phyloP scores from a whole-genome alignment of 2,329 filamentous ascomycete species.

The Botrytis medusae region DNA sequence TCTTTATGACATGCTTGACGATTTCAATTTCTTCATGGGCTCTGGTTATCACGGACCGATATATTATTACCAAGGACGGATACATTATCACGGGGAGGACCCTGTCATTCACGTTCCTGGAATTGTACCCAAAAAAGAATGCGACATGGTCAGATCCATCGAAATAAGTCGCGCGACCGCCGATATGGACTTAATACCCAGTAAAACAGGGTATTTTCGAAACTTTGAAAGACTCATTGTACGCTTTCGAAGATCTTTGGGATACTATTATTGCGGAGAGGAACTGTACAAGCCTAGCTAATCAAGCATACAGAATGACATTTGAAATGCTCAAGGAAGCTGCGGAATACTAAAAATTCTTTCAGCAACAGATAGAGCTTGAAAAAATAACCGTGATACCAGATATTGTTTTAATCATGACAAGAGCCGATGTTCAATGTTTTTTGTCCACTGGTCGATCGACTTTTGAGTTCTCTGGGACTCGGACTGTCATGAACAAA shows the following conservation, averaged over 20 bases:
- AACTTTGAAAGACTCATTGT: background rate
- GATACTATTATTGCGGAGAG: no score
- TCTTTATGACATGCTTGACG: background rate
- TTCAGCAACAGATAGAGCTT: accelerated
- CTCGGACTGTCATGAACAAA: background rate
- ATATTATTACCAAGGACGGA: no score
- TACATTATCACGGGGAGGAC: no score
- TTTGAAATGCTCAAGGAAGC: no score
- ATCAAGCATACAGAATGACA: background rate
- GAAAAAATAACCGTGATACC: no score
- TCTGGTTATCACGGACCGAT: background rate
- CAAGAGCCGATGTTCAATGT: background rate
- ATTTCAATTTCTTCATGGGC: background rate
- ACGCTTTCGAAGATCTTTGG: background rate
- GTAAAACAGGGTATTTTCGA: background rate
- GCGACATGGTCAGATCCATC: background rate
- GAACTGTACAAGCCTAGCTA: no score
- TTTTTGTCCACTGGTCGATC: background rate
- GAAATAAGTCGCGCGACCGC: accelerated
- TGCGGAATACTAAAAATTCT: no score
- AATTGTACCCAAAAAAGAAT: no score
- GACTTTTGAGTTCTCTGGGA: background rate
- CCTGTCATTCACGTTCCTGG: background rate
- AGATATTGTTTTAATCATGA: no score
- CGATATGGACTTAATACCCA: accelerated